Conservation (phyloP, 208 protist species). For the Tetramitus jugosus region DNA sequence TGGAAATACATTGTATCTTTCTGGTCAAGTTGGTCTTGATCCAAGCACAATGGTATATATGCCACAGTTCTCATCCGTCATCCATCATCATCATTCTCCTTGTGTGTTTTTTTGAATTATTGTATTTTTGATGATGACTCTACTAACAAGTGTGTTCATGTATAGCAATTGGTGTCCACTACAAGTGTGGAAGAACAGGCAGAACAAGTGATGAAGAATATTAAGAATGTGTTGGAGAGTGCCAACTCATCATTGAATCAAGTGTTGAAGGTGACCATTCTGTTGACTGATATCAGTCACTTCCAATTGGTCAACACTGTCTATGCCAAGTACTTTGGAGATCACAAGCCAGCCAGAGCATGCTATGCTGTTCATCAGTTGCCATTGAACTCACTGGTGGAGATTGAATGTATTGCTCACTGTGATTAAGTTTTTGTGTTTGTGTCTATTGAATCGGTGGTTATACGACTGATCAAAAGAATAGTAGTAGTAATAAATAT, state of each 20-base stretch:
- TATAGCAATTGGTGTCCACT: too few species aligned
- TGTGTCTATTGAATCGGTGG: too few species aligned
- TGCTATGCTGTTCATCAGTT: constrained; percentile 48
- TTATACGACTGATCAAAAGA: too few species aligned
- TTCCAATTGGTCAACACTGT: constrained; percentile 51
- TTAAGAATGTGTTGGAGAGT: constrained; percentile 38
- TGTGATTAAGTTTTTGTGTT: too few species aligned
- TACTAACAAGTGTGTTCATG: too few species aligned
- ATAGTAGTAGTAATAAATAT: too few species aligned
- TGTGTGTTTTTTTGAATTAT: too few species aligned
- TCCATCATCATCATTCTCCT: too few species aligned
- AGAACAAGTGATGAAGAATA: constrained; percentile 39
- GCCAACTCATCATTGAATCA: constrained; percentile 29
- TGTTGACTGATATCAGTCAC: constrained; percentile 50
- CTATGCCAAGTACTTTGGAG: constrained; percentile 44
- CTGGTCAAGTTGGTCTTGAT: constrained; percentile 16
- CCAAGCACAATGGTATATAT: too few species aligned
- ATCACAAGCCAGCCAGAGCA: constrained; percentile 40
- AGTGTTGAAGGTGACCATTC: constrained; percentile 49
- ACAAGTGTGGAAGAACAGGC: background rate
- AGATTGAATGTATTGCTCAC: constrained; percentile 48
- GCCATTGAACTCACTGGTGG: constrained; percentile 44
- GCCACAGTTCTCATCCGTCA: too few species aligned
- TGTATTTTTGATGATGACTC: too few species aligned
- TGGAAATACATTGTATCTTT: background rate